A percentile compares a stretch with the other conserved stretches of the same genome.
These are phyloP conservation scores for Xerophyta viscosa DNA, from an alignment of 106 monocot species.

Conservation along the genomic window DNA sequence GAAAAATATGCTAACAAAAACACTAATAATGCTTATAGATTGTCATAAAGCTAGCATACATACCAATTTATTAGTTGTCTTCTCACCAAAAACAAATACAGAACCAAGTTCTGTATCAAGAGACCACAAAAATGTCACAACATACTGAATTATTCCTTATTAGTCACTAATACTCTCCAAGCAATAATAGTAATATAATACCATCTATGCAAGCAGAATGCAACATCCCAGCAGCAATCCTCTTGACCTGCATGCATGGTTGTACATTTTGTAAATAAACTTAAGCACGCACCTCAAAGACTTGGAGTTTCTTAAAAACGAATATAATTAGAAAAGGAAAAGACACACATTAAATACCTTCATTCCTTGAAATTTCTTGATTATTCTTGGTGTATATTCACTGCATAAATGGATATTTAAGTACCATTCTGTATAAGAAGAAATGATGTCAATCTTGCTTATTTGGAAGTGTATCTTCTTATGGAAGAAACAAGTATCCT, in stretches of 20 bases:
- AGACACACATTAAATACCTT: conserved; percentile 45
- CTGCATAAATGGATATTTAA: conserved; percentile 82
- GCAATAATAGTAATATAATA: conserved; percentile 19
- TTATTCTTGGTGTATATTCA: conserved; percentile 96
- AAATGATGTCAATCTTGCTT: conserved; percentile 21
- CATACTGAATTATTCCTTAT: not conserved
- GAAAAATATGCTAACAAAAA: not conserved
- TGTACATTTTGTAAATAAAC: too few relatives aligned
- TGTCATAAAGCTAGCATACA: not conserved
- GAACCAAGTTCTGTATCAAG: conserved; percentile 57
- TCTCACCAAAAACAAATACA: conserved; percentile 82
- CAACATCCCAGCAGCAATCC: conserved; percentile 79
- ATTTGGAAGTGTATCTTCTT: too few relatives aligned
- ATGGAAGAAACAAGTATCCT: too few relatives aligned
- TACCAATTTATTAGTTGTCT: conserved; percentile 50
- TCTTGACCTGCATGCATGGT: conserved; percentile 46
- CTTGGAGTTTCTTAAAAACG: not conserved
- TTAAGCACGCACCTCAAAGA: too few relatives aligned
- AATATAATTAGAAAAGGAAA: not conserved
- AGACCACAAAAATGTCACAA: conserved; percentile 5
- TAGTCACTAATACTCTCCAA: too few relatives aligned
- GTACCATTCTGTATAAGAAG: conserved; percentile 46
- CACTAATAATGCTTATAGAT: not conserved
- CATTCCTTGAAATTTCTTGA: conserved; percentile 72
- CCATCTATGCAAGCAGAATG: conserved; percentile 93